These are phyloP conservation scores for Lecanicillium sp. DNA, from an alignment of 2,329 filamentous ascomycete genomes.

Conservation along the genomic window DNA sequence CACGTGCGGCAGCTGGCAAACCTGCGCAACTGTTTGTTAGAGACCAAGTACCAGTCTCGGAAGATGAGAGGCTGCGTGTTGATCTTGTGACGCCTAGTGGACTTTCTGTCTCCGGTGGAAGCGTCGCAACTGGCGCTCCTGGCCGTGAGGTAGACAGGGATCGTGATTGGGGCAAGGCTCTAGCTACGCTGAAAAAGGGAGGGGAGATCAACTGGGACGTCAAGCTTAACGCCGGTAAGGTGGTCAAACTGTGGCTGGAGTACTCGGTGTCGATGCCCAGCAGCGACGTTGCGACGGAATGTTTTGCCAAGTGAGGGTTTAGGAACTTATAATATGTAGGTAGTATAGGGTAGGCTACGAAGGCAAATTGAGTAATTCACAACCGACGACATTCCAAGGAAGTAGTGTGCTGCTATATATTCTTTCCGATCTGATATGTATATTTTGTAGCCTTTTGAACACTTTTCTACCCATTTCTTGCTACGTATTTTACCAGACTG, in stretches of 20 bases:
- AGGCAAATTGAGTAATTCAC: too few species aligned
- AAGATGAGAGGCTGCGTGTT: conserved; percentile 46
- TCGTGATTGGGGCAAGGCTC: conserved; percentile 44
- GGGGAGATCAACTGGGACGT: conserved; percentile 54
- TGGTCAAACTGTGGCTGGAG: conserved; percentile 49
- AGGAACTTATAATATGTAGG: background rate
- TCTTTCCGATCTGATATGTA: too few species aligned
- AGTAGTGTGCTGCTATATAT: too few species aligned
- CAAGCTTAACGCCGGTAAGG: conserved; percentile 46
- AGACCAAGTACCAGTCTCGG: conserved; percentile 49
- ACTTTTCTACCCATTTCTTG: too few species aligned
- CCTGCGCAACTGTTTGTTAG: conserved; percentile 38
- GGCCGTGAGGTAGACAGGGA: conserved; percentile 21
- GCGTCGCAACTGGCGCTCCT: conserved; percentile 25
- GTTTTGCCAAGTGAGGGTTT: background rate
- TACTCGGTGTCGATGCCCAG: conserved; percentile 51
- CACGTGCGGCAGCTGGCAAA: conserved; percentile 25
- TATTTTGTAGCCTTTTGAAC: too few species aligned
- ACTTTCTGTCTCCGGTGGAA: conserved; percentile 27
- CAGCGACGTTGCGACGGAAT: conserved; percentile 26
- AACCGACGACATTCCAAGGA: too few species aligned
- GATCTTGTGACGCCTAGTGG: conserved; percentile 38
- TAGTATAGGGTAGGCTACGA: background rate
- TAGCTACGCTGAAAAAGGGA: conserved; percentile 42
- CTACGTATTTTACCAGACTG: too few species aligned